Conservation (phyloP, 2,329 filamentous ascomycete genomes). For the Penicillium glabrum region DNA sequence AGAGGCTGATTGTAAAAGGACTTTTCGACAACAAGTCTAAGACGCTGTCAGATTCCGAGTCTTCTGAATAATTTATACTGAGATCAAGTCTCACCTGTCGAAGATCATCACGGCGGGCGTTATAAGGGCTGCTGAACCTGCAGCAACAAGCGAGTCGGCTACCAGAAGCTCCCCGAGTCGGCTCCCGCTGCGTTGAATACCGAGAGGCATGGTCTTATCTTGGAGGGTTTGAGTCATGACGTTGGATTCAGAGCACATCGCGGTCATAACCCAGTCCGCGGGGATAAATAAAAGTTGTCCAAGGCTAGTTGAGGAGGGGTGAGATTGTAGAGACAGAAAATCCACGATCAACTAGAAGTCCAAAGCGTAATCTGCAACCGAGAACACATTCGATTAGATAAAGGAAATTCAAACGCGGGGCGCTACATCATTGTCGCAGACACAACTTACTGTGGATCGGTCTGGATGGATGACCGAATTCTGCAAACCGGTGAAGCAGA, state of each 20-base stretch:
- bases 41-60: conserved; percentile 12
- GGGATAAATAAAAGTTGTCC: background rate
- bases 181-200: conserved; percentile 34
- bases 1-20: conserved; percentile 36
- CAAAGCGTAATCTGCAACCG: background rate
- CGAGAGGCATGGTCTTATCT: conserved; percentile 24
- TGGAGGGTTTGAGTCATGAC: conserved; percentile 30
- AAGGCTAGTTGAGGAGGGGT: background rate
- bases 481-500: conserved; percentile 4
- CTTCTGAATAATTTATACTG: background rate
- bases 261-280: conserved; percentile 5
- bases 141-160: conserved; percentile 66
- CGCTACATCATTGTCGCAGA: conserved; percentile 9
- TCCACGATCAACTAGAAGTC: background rate
- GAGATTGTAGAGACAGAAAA: background rate
- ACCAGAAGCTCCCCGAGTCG: conserved; percentile 48
- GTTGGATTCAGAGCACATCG: conserved; percentile 2
- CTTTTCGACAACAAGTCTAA: conserved; percentile 44
- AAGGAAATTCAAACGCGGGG: conserved; percentile 20
- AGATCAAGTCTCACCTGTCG: conserved; percentile 59
- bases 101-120: conserved; percentile 81
- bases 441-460: conserved; percentile 21
- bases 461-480: conserved; percentile 1
- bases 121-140: conserved; percentile 68
- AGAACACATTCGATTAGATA: conserved; percentile 13